Conservation (phyloP, 176 grass and related monocot species). For the Aegilops speltoides region DNA sequence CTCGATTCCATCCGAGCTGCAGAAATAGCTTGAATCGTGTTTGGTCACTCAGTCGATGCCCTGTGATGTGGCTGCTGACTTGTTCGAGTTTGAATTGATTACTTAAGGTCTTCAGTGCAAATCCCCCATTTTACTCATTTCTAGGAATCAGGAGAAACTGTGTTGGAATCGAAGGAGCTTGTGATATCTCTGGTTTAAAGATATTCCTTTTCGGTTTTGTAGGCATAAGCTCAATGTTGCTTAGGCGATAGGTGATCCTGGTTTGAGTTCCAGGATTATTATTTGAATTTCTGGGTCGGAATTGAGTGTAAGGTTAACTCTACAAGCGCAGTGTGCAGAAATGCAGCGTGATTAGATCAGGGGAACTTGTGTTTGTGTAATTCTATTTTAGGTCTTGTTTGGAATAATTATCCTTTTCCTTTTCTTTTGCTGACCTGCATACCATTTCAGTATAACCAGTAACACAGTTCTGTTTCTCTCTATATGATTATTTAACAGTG, state of each 20-base stretch:
- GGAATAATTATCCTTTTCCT: not conserved
- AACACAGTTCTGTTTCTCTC: not conserved
- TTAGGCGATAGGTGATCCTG: not conserved
- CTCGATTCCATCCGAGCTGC: not conserved
- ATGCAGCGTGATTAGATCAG: not conserved
- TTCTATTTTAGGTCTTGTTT: conserved; percentile 6
- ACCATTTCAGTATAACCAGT: not conserved
- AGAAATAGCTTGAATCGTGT: conserved; percentile 23
- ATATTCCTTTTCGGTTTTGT: not conserved
- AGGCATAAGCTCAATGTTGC: conserved; percentile 7
- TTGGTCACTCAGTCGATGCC: conserved; percentile 11
- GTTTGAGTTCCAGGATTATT: not conserved
- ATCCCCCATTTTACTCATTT: not conserved
- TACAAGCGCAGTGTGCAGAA: conserved; percentile 5
- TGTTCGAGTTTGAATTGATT: not conserved
- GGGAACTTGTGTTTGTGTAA: not conserved
- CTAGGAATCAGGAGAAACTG: not conserved
- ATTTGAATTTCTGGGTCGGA: not conserved
- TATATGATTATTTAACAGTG: conserved; percentile 15
- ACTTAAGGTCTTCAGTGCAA: not conserved
- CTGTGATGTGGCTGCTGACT: not conserved
- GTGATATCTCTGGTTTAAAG: conserved; percentile 5
- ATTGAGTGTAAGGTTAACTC: not conserved
- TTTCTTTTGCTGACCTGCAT: conserved; percentile 20
- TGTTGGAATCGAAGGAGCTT: not conserved